A percentile compares a stretch with the other conserved stretches of the same genome.
Evolutionary conservation across 2,329 filamentous ascomycete species (phyloP).

Genomic region (Amauroascus niger): DNA sequence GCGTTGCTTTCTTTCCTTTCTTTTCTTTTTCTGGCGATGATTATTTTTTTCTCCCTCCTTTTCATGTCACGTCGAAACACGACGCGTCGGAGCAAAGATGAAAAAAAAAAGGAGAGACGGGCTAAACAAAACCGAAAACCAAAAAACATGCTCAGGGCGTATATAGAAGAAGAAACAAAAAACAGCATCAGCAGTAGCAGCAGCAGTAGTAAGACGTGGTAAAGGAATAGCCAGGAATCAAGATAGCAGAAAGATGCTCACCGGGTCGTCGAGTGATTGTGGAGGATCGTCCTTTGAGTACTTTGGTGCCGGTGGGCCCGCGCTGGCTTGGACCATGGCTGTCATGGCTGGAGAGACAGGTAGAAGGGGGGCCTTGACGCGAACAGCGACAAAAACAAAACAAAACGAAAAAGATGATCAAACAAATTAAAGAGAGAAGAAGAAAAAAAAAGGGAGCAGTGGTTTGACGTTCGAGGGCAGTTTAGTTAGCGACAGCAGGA

Average conservation of each 20-base stretch:
- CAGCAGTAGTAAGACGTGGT: conserved; percentile 7
- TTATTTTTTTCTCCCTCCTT: not conserved
- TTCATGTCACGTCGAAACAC: no score
- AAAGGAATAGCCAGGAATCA: not conserved
- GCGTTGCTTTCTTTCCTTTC: conserved; percentile 1
- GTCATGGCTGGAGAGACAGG: conserved; percentile 25
- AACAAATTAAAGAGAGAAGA: not conserved
- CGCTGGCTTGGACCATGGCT: conserved; percentile 37
- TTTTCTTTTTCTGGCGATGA: not conserved
- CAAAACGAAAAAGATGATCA: not conserved
- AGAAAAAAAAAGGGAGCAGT: not conserved
- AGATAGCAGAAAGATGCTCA: conserved; percentile 28
- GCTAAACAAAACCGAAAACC: no score
- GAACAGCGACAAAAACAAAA: not conserved
- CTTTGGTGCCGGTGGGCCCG: conserved; percentile 31
- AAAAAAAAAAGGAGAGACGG: conserved; percentile 5
- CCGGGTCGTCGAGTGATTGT: conserved; percentile 34
- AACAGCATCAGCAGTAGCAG: conserved; percentile 12
- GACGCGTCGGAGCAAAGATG: not conserved
- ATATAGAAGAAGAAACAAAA: conserved; percentile 13
- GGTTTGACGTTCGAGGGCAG: no score
- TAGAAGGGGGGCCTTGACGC: not conserved
- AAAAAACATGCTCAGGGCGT: no score
- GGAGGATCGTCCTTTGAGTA: conserved; percentile 41
- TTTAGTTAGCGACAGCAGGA: not conserved